phyloP scores from a whole-genome alignment of 2,329 filamentous ascomycete species.

The Aspergillus phoenicis region DNA sequence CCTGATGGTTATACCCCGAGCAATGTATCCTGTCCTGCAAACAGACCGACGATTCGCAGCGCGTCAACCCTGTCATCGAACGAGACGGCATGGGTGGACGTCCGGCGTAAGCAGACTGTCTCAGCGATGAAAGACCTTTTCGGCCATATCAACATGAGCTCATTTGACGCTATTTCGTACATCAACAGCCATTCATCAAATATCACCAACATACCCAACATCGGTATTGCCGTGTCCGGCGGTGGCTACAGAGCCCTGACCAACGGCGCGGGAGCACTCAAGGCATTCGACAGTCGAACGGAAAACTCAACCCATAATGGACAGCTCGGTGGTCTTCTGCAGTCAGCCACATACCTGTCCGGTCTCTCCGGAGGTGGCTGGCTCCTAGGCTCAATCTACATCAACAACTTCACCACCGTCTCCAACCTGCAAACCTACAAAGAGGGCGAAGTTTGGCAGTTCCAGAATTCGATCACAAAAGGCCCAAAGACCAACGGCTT shows the following conservation, averaged over 20 bases:
- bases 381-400: slow-evolving; percentile 77
- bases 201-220: slow-evolving; percentile 62
- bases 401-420: slow-evolving; percentile 77
- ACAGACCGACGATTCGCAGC: slow-evolving; percentile 67
- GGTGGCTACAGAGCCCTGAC: slow-evolving; percentile 84
- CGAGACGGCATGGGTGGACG: slow-evolving; percentile 73
- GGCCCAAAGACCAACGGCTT: slow-evolving; percentile 56
- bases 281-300: slow-evolving; percentile 77
- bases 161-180: slow-evolving; percentile 72
- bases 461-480: slow-evolving; percentile 62
- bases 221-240: slow-evolving; percentile 80
- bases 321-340: slow-evolving; percentile 77
- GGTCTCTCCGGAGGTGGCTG: slow-evolving; percentile 83
- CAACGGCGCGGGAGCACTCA: slow-evolving; percentile 79
- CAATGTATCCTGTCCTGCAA: slow-evolving; percentile 67
- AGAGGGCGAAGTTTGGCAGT: slow-evolving; percentile 59
- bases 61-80: slow-evolving; percentile 67
- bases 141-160: slow-evolving; percentile 69
- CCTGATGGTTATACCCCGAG: slow-evolving; percentile 73
- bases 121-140: slow-evolving; percentile 74
- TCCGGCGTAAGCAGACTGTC: slow-evolving; percentile 71
- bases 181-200: slow-evolving; percentile 63
- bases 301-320: slow-evolving; percentile 61
- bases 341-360: slow-evolving; percentile 77
- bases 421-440: slow-evolving; percentile 37